phyloP scores from a whole-genome alignment of 176 grass and related monocot genomes.

The Alopecurus myosuroides region DNA sequence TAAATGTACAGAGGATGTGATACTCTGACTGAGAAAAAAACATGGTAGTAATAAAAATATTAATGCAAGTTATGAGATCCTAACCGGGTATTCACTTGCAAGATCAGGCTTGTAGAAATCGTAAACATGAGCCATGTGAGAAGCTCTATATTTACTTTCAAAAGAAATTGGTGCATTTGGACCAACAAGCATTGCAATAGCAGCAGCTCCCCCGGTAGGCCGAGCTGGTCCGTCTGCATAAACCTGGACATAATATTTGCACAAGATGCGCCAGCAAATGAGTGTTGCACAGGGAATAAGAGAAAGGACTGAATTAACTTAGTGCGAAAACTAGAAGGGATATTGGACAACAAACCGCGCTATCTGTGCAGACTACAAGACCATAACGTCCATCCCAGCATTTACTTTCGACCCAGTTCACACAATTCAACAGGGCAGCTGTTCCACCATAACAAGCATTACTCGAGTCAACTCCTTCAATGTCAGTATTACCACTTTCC shows the following conservation, averaged over 20 bases:
- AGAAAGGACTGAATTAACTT: background rate
- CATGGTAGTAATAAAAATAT: slow-evolving; percentile 10
- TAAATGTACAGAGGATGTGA: background rate
- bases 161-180: slow-evolving; percentile 92
- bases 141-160: slow-evolving; percentile 90
- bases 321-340: background rate
- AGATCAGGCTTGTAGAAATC: slow-evolving; percentile 99
- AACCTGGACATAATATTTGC: slow-evolving; percentile 52
- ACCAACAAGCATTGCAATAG: slow-evolving; percentile 95
- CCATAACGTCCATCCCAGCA: slow-evolving; percentile 95
- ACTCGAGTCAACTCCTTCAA: slow-evolving; percentile 94
- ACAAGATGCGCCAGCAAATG: background rate
- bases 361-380: slow-evolving; percentile 97
- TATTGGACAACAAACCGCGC: slow-evolving; percentile 53
- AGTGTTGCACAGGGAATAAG: background rate
- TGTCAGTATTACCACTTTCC: slow-evolving; percentile 90
- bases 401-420: slow-evolving; percentile 95
- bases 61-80: slow-evolving; percentile 23
- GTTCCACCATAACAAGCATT: slow-evolving; percentile 98
- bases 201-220: slow-evolving; percentile 86
- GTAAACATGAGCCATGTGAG: slow-evolving; percentile 93
- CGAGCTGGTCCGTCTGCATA: slow-evolving; percentile 92
- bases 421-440: slow-evolving; percentile 89
- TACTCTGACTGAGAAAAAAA: slow-evolving; percentile 5
- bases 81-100: slow-evolving; percentile 96